Evolutionary conservation across 148 eudicot genomes (phyloP).

Genomic region (Chenopodium berlandieri): DNA sequence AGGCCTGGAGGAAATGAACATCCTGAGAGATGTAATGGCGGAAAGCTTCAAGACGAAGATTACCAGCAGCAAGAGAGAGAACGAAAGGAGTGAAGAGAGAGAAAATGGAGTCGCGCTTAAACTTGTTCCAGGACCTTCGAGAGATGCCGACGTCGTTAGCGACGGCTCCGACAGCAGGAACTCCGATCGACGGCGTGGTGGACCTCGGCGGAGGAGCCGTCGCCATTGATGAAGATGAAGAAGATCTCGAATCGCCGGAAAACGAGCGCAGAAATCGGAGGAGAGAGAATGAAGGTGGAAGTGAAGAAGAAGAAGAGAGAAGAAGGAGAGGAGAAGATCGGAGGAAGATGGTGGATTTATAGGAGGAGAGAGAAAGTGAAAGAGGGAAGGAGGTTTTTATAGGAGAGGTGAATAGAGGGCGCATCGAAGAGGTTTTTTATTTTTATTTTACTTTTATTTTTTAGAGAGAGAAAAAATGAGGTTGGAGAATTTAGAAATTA

Average conservation of each 20-base stretch:
- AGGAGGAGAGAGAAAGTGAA: constrained; percentile 12
- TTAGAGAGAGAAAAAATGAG: too few relatives aligned
- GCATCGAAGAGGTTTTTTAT: constrained; percentile 30
- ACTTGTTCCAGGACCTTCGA: constrained; percentile 61
- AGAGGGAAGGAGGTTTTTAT: constrained; percentile 18
- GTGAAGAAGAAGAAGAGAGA: not conserved
- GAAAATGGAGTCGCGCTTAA: constrained; percentile 40
- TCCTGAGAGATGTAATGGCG: constrained; percentile 82
- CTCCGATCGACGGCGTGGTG: constrained; percentile 36
- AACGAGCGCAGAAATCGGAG: not conserved
- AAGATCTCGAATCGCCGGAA: constrained; percentile 9
- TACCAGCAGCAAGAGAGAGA: constrained; percentile 68
- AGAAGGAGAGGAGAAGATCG: not conserved
- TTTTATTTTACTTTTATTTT: too few relatives aligned
- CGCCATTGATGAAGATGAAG: constrained; percentile 32
- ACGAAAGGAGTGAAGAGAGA: constrained; percentile 79
- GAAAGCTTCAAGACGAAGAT: constrained; percentile 51
- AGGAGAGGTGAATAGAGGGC: constrained; percentile 22
- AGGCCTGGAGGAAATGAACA: constrained; percentile 75
- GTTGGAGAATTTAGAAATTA: not conserved
- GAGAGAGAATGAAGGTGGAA: not conserved
- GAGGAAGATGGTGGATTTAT: constrained; percentile 4
- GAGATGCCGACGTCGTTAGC: constrained; percentile 57
- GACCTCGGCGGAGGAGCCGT: constrained; percentile 40
- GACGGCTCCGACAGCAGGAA: constrained; percentile 18